Evolutionary conservation across 2,329 filamentous ascomycete species (phyloP).

Genomic region (Aurifilum marmelostoma): DNA sequence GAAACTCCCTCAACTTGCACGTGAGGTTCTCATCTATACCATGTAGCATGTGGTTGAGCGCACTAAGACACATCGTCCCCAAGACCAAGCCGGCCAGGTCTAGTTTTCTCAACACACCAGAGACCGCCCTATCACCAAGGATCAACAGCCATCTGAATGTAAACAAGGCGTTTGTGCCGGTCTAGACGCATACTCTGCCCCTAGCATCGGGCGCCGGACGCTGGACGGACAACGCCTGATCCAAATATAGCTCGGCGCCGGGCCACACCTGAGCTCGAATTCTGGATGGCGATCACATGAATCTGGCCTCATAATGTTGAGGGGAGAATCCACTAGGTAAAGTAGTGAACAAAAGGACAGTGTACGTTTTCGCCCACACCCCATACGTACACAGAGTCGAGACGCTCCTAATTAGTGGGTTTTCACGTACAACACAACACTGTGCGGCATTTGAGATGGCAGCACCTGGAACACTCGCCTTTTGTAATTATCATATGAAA

Average conservation of each 20-base stretch:
- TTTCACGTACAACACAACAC: neutral
- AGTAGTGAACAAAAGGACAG: neutral
- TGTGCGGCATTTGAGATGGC: too few species aligned
- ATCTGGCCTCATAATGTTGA: neutral
- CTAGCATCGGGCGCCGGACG: neutral
- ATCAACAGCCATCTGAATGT: neutral
- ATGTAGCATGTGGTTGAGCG: neutral
- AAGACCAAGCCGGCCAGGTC: neutral
- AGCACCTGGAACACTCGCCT: too few species aligned
- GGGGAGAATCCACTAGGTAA: neutral
- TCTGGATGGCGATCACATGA: neutral
- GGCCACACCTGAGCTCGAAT: neutral
- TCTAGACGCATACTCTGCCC: neutral
- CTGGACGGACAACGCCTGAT: neutral
- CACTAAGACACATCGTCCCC: neutral
- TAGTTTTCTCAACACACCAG: neutral
- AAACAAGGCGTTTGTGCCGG: neutral
- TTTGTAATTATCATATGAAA: too few species aligned
- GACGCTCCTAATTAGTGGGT: neutral
- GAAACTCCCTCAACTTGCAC: neutral
- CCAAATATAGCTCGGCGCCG: neutral
- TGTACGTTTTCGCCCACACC: neutral
- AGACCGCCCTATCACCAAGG: neutral
- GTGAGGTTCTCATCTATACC: neutral
- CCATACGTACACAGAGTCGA: neutral